A percentile compares a stretch with the other conserved stretches of the same genome.
phyloP scores from a whole-genome alignment of 345 rosid genomes.

The Populus pruinosa region DNA sequence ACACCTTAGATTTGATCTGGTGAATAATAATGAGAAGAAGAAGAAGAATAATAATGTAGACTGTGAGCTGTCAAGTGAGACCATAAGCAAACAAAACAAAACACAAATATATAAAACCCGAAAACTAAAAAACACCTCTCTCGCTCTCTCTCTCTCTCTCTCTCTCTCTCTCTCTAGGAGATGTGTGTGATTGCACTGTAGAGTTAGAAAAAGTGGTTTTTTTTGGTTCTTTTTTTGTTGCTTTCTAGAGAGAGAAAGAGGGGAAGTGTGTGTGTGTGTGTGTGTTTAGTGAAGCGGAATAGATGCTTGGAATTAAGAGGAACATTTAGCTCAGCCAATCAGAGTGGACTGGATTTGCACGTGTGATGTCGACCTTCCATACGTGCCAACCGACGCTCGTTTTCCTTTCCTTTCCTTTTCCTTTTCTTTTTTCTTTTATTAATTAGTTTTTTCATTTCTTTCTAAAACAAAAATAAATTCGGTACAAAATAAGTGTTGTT shows the following conservation, averaged over 20 bases:
- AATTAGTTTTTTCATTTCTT: too few relatives aligned
- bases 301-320: slow-evolving; percentile 28
- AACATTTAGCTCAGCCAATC: slow-evolving; percentile 24
- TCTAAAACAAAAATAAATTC: too few relatives aligned
- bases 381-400: slow-evolving; percentile 73
- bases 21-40: slow-evolving; percentile 7
- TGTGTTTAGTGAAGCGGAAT: slow-evolving; percentile 18
- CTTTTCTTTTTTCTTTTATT: too few relatives aligned
- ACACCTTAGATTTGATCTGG: slow-evolving; percentile 44
- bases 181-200: background rate
- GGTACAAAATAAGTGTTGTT: too few relatives aligned
- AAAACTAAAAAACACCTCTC: background rate
- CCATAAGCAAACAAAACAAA: slow-evolving; percentile 14
- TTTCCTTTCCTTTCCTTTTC: background rate
- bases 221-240: background rate
- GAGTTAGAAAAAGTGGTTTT: background rate
- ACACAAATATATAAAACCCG: slow-evolving; percentile 13
- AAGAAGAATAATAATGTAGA: slow-evolving; percentile 31
- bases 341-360: slow-evolving; percentile 22
- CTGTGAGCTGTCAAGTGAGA: slow-evolving; percentile 43
- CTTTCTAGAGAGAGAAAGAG: slow-evolving; percentile 25
- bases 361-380: slow-evolving; percentile 30
- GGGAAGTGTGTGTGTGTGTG: background rate
- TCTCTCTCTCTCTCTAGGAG: background rate
- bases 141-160: background rate